Conservation (phyloP, 2,329 filamentous ascomycete genomes). For the Coniochaeta sp. region DNA sequence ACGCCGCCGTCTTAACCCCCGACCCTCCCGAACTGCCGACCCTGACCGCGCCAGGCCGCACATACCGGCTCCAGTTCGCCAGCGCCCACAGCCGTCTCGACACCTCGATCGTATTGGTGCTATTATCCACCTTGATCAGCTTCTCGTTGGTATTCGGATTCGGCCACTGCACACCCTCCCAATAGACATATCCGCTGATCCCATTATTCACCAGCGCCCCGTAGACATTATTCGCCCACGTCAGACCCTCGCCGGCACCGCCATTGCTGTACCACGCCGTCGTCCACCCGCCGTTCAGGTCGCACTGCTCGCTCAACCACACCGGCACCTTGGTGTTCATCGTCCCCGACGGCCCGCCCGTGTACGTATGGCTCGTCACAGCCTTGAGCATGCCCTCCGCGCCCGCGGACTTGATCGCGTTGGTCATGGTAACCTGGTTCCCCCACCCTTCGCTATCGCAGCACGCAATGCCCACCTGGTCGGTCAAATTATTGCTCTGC, state of each 20-base stretch:
- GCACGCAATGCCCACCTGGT: constrained; percentile 26
- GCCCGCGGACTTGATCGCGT: constrained; percentile 23
- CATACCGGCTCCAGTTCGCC: constrained; percentile 29
- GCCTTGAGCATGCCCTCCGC: constrained; percentile 23
- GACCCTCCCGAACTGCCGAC: constrained; percentile 19
- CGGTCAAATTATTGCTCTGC: constrained; percentile 12
- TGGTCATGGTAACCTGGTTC: constrained; percentile 26
- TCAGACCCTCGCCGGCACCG: constrained; percentile 41
- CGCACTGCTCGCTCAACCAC: constrained; percentile 45
- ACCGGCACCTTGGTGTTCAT: constrained; percentile 33
- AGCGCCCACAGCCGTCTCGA: constrained; percentile 30
- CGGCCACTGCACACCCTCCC: constrained; percentile 35
- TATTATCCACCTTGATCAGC: constrained; percentile 21
- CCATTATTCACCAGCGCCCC: constrained; percentile 38
- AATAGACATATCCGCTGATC: constrained; percentile 46
- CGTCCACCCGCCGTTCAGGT: constrained; percentile 34
- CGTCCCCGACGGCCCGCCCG: constrained; percentile 27
- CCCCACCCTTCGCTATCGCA: constrained; percentile 32
- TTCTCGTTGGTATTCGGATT: constrained; percentile 26
- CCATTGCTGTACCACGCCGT: constrained; percentile 39
- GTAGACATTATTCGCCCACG: constrained; percentile 48
- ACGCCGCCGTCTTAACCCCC: constrained; percentile 24
- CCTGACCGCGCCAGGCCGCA: constrained; percentile 27
- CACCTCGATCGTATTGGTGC: constrained; percentile 23
- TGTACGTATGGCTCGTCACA: constrained; percentile 32